phyloP scores from a whole-genome alignment of 441 rosid species.

The Erodium trifolium region DNA sequence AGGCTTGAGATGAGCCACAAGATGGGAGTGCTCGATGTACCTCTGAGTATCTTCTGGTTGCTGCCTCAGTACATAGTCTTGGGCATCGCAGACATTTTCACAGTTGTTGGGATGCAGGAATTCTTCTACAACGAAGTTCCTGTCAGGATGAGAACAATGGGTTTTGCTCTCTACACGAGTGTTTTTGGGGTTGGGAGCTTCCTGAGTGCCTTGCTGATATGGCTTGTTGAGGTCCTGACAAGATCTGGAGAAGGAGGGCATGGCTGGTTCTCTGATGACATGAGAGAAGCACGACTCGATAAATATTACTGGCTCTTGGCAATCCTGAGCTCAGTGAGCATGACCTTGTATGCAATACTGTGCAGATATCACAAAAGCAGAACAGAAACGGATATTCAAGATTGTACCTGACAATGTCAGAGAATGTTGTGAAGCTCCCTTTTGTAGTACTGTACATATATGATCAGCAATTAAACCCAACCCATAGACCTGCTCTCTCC shows the following conservation, averaged over 20 bases:
- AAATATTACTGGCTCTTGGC: slow-evolving; percentile 74
- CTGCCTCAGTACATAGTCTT: slow-evolving; percentile 74
- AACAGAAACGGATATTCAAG: slow-evolving; percentile 28
- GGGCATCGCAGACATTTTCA: slow-evolving; percentile 81
- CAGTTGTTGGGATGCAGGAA: slow-evolving; percentile 94
- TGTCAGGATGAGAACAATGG: slow-evolving; percentile 73
- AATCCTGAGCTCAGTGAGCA: slow-evolving; percentile 44
- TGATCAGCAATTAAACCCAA: not conserved
- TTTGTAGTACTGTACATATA: not conserved
- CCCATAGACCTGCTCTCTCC: no score
- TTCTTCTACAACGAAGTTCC: slow-evolving; percentile 88
- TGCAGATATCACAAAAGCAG: slow-evolving; percentile 44
- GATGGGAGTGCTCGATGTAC: slow-evolving; percentile 24
- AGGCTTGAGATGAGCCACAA: slow-evolving; percentile 39
- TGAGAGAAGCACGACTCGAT: slow-evolving; percentile 68
- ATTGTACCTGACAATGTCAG: slow-evolving; percentile 20
- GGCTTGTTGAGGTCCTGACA: slow-evolving; percentile 43
- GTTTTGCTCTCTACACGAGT: slow-evolving; percentile 73
- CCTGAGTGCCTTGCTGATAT: slow-evolving; percentile 60
- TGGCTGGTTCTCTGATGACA: slow-evolving; percentile 83
- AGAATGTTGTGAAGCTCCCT: not conserved
- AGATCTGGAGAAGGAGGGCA: slow-evolving; percentile 29
- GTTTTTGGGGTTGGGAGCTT: slow-evolving; percentile 94
- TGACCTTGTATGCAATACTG: slow-evolving; percentile 41
- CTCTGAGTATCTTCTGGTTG: slow-evolving; percentile 67